phyloP scores from a whole-genome alignment of 2,329 filamentous ascomycete species.

The Clonostachys rosea region DNA sequence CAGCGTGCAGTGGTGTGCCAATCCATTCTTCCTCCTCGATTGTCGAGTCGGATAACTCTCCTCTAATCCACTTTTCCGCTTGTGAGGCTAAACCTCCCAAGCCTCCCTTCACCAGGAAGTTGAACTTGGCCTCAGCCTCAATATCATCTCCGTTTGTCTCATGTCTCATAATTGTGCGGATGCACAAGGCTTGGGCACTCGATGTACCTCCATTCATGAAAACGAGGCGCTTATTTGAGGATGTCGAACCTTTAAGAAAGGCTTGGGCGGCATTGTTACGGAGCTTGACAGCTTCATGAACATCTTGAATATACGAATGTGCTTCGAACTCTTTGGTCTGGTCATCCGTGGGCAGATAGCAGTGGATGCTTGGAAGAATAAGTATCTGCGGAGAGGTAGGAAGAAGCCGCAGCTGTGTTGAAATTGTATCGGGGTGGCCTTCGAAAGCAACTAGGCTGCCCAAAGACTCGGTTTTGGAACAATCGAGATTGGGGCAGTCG shows the following conservation, averaged over 20 bases:
- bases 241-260: constrained; percentile 43
- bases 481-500: too few relatives aligned
- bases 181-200: constrained; percentile 48
- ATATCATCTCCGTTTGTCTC: constrained; percentile 41
- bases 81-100: constrained; percentile 27
- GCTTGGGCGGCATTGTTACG: constrained; percentile 41
- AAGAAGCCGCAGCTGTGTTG: constrained; percentile 55
- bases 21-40: neutral
- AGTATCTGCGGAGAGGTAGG: constrained; percentile 54
- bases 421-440: constrained; percentile 47
- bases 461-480: constrained; percentile 4
- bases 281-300: constrained; percentile 43
- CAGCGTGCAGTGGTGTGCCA: neutral
- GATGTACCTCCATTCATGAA: constrained; percentile 57
- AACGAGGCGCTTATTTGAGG: constrained; percentile 46
- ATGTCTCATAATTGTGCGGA: constrained; percentile 47
- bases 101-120: constrained; percentile 44
- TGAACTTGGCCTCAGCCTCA: constrained; percentile 47
- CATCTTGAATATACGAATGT: constrained; percentile 34
- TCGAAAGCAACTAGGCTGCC: constrained; percentile 58
- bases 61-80: constrained; percentile 7
- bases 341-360: constrained; percentile 28
- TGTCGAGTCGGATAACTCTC: too few relatives aligned
- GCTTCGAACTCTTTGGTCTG: constrained; percentile 20
- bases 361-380: constrained; percentile 46